A percentile compares a stretch with the other conserved stretches of the same genome.
Conservation (phyloP, 352 stramenopile species). For the Globisporangium barbulae region DNA sequence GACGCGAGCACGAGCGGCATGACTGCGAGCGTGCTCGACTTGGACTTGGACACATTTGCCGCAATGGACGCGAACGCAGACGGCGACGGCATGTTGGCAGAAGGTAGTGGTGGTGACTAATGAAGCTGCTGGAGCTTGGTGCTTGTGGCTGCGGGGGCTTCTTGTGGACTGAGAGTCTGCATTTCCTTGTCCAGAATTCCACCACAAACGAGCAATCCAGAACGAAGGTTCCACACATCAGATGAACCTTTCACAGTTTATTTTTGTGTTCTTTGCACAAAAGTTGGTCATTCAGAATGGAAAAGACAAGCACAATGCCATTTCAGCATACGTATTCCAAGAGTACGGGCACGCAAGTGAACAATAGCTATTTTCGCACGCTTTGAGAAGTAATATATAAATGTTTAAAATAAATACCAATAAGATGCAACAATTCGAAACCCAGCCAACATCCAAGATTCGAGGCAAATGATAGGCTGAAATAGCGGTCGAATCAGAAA, state of each 20-base stretch:
- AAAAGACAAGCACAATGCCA: no score
- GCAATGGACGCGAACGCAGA: slow-evolving; percentile 31
- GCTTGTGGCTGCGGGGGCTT: not conserved
- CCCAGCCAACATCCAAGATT: not conserved
- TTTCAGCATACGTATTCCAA: no score
- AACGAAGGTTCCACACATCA: no score
- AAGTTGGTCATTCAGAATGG: no score
- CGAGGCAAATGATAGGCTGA: not conserved
- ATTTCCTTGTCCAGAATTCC: no score
- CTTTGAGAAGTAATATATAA: no score
- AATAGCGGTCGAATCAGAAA: not conserved
- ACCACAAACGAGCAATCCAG: no score
- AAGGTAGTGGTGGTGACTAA: not conserved
- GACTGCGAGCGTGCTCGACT: slow-evolving; percentile 37
- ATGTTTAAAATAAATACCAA: not conserved
- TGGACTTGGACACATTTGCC: slow-evolving; percentile 38
- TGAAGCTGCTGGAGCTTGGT: not conserved
- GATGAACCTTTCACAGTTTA: no score
- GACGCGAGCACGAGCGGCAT: slow-evolving; percentile 62
- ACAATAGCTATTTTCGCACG: no score
- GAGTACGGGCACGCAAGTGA: no score
- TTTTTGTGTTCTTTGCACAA: no score
- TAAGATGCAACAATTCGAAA: not conserved
- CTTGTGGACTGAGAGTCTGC: not conserved
- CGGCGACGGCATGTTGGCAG: slow-evolving; percentile 14